Percentiles rank a stretch among this genome's conserved stretches.
These are phyloP conservation scores for Globisporangium mamillatum DNA, from an alignment of 352 stramenopile species.

Conservation along the genomic window DNA sequence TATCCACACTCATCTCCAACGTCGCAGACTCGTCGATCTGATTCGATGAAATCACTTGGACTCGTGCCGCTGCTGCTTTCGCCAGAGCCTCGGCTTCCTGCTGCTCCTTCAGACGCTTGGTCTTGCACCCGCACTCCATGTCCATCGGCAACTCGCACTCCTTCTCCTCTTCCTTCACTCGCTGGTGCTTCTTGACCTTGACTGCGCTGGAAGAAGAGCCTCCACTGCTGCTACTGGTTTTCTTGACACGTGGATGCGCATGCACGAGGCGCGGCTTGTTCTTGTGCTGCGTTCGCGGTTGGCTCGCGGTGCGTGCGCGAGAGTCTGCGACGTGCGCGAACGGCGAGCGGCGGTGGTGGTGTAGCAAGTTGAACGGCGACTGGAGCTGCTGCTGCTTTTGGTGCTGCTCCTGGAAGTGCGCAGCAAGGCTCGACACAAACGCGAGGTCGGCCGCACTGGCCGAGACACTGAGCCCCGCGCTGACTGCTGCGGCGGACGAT, in stretches of 20 bases:
- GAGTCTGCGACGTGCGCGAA: conserved; percentile 13
- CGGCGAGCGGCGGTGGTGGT: conserved; percentile 17
- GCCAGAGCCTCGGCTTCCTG: conserved; percentile 32
- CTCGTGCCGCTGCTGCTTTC: conserved; percentile 11
- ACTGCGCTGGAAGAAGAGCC: background rate
- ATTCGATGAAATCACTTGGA: conserved; percentile 11
- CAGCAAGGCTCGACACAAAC: conserved; percentile 16
- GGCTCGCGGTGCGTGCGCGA: background rate
- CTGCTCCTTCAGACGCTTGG: conserved; percentile 32
- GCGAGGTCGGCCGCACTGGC: conserved; percentile 16
- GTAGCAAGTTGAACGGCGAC: conserved; percentile 7
- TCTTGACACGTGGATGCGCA: background rate
- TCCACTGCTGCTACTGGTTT: background rate
- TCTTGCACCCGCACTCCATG: conserved; percentile 54
- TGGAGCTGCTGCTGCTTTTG: background rate
- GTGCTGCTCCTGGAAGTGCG: conserved; percentile 17
- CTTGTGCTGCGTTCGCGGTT: conserved; percentile 1
- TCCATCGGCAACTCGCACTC: conserved; percentile 46
- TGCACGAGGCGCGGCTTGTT: background rate
- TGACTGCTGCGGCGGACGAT: background rate
- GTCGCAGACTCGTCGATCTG: background rate
- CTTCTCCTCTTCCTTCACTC: conserved; percentile 9
- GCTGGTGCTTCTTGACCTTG: conserved; percentile 2
- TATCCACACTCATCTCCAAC: background rate
- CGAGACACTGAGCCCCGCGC: conserved; percentile 7